Evolutionary conservation across 345 rosid genomes (phyloP).

Genomic region (Moringa oleifera): DNA sequence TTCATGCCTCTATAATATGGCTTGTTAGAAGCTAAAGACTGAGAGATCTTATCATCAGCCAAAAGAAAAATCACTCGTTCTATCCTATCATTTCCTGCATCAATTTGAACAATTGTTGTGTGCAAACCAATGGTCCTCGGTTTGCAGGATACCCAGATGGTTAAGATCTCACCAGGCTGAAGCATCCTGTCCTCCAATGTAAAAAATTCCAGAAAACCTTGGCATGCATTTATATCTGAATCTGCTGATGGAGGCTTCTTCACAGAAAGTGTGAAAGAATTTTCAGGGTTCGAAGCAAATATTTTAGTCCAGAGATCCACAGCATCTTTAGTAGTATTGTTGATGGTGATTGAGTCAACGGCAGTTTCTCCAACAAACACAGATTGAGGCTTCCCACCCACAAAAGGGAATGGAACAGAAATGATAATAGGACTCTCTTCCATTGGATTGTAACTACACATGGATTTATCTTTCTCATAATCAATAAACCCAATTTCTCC

Average conservation of each 20-base stretch:
- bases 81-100: constrained; percentile 37
- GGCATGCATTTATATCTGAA: constrained; percentile 12
- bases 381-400: constrained; percentile 57
- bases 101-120: constrained; percentile 56
- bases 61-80: constrained; percentile 68
- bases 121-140: constrained; percentile 65
- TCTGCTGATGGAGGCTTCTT: constrained; percentile 56
- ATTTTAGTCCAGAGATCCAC: constrained; percentile 65
- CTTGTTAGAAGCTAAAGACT: constrained; percentile 44
- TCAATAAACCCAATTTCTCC: constrained; percentile 75
- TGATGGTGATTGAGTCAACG: constrained; percentile 42
- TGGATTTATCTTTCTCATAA: constrained; percentile 50
- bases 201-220: constrained; percentile 38
- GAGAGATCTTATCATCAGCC: constrained; percentile 75
- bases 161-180: constrained; percentile 56
- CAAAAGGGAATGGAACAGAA: constrained; percentile 68
- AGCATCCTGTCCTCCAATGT: constrained; percentile 77
- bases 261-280: constrained; percentile 60
- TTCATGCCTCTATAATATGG: constrained; percentile 57
- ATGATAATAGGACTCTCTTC: constrained; percentile 57
- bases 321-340: constrained; percentile 48
- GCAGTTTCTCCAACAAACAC: constrained; percentile 50
- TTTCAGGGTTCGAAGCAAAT: constrained; percentile 54
- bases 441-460: constrained; percentile 35
- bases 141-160: constrained; percentile 76